phyloP scores from a whole-genome alignment of 495 filamentous ascomycete genomes.

The Aspergillus haitiensis region DNA sequence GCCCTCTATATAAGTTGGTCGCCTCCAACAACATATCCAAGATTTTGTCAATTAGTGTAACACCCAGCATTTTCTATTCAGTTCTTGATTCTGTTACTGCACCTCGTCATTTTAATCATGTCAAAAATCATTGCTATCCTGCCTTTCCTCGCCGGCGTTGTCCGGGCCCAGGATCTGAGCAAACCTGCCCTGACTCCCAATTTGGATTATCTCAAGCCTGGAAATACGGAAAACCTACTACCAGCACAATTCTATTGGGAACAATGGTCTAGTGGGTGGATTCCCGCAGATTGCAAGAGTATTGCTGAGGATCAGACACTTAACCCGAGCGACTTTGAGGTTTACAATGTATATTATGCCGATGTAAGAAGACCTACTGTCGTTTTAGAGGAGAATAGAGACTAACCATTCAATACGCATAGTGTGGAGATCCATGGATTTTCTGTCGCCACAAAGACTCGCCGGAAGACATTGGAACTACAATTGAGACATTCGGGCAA shows the following conservation, averaged over 20 bases:
- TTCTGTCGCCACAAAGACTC: constrained; percentile 14
- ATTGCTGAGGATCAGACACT: constrained; percentile 11
- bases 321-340: constrained; percentile 13
- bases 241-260: neutral
- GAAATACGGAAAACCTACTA: constrained; percentile 8
- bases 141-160: constrained; percentile 5
- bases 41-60: too few relatives aligned
- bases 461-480: neutral
- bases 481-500: constrained; percentile 5
- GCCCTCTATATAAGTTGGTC: too few relatives aligned
- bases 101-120: neutral
- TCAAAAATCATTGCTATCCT: neutral
- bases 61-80: too few relatives aligned
- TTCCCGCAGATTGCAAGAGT: constrained; percentile 17
- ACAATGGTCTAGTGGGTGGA: constrained; percentile 8
- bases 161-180: neutral
- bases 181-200: constrained; percentile 13
- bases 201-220: constrained; percentile 8
- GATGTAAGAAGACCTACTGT: constrained; percentile 7
- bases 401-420: neutral
- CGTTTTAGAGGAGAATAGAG: neutral
- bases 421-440: constrained; percentile 12
- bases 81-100: too few relatives aligned
- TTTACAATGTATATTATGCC: constrained; percentile 11
- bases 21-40: too few relatives aligned